Evolutionary conservation across 164 flowering plant species (phyloP), one percentile per base, ranked within the genome.

Genomic region (Akebia trifoliata): DNA sequence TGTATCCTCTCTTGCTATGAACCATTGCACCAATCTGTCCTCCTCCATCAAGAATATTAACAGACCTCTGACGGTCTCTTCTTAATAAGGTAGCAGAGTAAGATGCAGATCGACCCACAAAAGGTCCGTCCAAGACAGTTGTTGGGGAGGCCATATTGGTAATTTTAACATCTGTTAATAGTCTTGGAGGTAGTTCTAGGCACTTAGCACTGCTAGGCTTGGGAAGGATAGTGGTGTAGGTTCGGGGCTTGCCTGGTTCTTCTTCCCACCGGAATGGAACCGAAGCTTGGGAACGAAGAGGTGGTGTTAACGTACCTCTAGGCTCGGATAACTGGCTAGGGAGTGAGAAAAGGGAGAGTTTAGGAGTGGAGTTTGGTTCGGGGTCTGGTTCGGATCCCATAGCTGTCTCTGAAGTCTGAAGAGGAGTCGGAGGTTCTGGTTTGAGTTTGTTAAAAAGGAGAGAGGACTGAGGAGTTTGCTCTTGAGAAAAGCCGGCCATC

Each of bases 211-310:
- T 47, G 39, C 54, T 65, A 1, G 32, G 46, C 17, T 29, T 28
- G 17, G 43, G n/a, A 34, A 44, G 7, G 32, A 17, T 30, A 45
- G 18, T 12, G 11, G 56, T 2, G 46, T 45, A 37, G 28, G 58
- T 57, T 38, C 80, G 61, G 39, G 96, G 92, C 71, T 61, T 76
- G 6, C 96, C 96, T 2, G 96, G 96, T 1, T 80, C 82, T 56
- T 85, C 92, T 60, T 88, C 96, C 96, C 96, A 88, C 46, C 61
- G 54, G 60, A 88, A 88, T 0, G 96, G 96, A 32, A 88, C 67
- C 4, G 92, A 73, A 9, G 65, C 82, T 1, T 64, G 44, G 21
- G 75, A 32, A 6, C 65, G 69, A 31, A 69, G 69, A 14, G 88
- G 96, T 26, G 96, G 88, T 2, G 91, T 81, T 9, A 56, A 34